Conservation (phyloP, 2,329 filamentous ascomycete species). For the Hortaea sp. region DNA sequence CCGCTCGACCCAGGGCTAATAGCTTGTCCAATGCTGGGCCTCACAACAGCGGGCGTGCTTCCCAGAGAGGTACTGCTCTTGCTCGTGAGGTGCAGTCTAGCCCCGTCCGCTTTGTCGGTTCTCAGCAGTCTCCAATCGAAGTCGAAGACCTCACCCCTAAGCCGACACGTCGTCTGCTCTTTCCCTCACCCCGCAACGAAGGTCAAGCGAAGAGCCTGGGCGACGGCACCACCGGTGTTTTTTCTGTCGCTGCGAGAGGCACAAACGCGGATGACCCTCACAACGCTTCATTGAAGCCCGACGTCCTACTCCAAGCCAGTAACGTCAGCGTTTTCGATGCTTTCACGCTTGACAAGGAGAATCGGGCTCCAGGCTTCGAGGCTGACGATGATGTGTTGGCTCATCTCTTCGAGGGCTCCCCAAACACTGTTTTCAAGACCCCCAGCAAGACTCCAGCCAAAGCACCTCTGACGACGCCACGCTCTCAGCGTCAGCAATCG, state of each 20-base stretch:
- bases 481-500: conserved; percentile 33
- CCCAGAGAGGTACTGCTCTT: conserved; percentile 28
- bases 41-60: conserved; percentile 10
- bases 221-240: conserved; percentile 27
- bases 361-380: conserved; percentile 35
- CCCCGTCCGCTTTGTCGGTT: conserved; percentile 43
- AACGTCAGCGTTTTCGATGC: conserved; percentile 24
- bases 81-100: conserved; percentile 52
- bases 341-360: conserved; percentile 47
- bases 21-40: conserved; percentile 32
- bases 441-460: conserved; percentile 54
- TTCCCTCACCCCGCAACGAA: conserved; percentile 64
- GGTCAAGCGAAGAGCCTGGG: conserved; percentile 52
- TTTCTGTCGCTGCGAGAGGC: not conserved
- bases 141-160: conserved; percentile 46
- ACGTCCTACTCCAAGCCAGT: conserved; percentile 6
- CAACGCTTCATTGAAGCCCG: conserved; percentile 10
- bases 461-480: conserved; percentile 40
- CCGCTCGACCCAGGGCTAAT: conserved; percentile 36
- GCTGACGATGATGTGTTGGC: conserved; percentile 47
- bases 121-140: conserved; percentile 39
- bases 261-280: not conserved
- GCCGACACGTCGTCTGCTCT: conserved; percentile 61
- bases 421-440: conserved; percentile 45
- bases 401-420: conserved; percentile 56